phyloP scores from a whole-genome alignment of 2,329 filamentous ascomycete species.

The Trichoderma sp. region DNA sequence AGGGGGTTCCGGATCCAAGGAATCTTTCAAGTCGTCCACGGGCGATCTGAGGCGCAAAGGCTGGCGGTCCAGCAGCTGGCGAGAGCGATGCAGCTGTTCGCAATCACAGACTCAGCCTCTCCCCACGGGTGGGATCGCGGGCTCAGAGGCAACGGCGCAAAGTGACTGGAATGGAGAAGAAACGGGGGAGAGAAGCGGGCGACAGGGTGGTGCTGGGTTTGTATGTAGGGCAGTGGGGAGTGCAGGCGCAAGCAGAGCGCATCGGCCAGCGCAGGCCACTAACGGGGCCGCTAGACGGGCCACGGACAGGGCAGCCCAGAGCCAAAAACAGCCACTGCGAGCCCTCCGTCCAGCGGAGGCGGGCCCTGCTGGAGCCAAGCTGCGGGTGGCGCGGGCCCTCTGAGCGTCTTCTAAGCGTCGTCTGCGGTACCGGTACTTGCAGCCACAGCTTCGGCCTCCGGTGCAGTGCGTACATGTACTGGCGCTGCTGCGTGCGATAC shows the following conservation, averaged over 20 bases:
- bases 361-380: slow-evolving; percentile 20
- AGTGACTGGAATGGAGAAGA: slow-evolving; percentile 21
- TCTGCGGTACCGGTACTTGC: background rate
- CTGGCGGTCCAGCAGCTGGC: background rate
- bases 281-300: slow-evolving; percentile 5
- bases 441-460: background rate
- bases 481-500: background rate
- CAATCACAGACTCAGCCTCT: slow-evolving; percentile 19
- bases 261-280: slow-evolving; percentile 8
- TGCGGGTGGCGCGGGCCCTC: slow-evolving; percentile 21
- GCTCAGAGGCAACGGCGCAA: slow-evolving; percentile 20
- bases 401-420: background rate
- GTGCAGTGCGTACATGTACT: background rate
- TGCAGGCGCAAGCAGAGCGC: slow-evolving; percentile 10
- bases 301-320: slow-evolving; percentile 1
- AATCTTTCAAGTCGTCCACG: background rate
- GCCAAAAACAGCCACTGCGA: slow-evolving; percentile 14
- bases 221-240: slow-evolving; percentile 26
- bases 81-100: slow-evolving; percentile 13
- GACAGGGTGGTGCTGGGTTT: slow-evolving; percentile 14
- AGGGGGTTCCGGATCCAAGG: slow-evolving; percentile 5
- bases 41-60: background rate
- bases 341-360: slow-evolving; percentile 17
- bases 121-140: slow-evolving; percentile 22
- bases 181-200: slow-evolving; percentile 19